Evolutionary conservation across 345 rosid species (phyloP).

Genomic region (Lenwebbia sp.): DNA sequence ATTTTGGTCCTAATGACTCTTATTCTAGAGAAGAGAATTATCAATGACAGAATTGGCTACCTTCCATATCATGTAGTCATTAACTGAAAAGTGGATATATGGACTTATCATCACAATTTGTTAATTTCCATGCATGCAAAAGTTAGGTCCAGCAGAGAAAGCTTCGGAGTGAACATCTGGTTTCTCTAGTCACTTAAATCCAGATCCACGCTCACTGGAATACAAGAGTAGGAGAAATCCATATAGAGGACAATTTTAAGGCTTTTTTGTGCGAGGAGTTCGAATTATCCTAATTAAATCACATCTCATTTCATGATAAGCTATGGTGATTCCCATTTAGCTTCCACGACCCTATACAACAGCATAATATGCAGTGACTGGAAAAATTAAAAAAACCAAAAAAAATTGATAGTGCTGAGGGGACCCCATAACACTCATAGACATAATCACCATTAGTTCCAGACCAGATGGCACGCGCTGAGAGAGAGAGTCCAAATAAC

Average conservation of each 20-base stretch:
- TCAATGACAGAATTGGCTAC: not conserved
- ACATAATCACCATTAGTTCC: not conserved
- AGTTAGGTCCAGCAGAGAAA: not conserved
- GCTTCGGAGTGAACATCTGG: not conserved
- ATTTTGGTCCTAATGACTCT: not conserved
- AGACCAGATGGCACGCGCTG: not conserved
- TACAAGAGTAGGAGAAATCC: not conserved
- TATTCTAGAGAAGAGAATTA: not conserved
- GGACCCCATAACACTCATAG: not conserved
- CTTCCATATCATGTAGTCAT: not conserved
- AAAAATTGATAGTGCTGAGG: not conserved
- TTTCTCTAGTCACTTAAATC: not conserved
- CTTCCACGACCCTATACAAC: not conserved
- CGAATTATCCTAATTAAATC: too few relatives aligned
- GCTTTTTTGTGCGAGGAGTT: not conserved
- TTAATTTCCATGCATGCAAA: not conserved
- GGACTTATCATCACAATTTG: not conserved
- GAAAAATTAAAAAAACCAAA: not conserved
- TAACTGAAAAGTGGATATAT: not conserved
- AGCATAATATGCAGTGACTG: not conserved
- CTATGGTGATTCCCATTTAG: not conserved
- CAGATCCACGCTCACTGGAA: not conserved
- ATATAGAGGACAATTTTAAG: not conserved
- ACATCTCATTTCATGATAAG: too few relatives aligned
- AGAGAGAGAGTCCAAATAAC: not conserved